Conservation (phyloP, 768 basidiomycete genomes). For the Royoungia palumana region DNA sequence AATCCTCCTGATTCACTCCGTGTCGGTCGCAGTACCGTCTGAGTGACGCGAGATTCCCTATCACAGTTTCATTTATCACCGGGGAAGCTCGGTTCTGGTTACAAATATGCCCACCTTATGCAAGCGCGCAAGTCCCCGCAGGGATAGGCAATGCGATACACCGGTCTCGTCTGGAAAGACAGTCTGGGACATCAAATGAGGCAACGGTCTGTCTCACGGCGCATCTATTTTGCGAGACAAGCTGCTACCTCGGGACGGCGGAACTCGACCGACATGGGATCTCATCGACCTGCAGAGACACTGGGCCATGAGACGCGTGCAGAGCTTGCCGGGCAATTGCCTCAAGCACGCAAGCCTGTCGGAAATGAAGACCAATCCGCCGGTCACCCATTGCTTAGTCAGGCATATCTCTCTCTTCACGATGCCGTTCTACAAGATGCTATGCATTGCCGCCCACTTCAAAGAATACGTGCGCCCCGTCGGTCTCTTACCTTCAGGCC, state of each 20-base stretch:
- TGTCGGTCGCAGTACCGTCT: conserved; percentile 15
- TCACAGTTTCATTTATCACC: conserved; percentile 27
- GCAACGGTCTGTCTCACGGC: background rate
- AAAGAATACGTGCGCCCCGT: conserved; percentile 58
- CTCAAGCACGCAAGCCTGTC: conserved; percentile 12
- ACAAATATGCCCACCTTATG: conserved; percentile 24
- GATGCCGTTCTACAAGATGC: conserved; percentile 88
- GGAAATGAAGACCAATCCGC: conserved; percentile 26
- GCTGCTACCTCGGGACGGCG: background rate
- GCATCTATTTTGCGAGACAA: conserved; percentile 8
- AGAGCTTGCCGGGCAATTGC: conserved; percentile 1
- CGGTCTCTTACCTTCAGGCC: background rate
- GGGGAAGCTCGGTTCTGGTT: conserved; percentile 17
- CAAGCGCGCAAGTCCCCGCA: conserved; percentile 4
- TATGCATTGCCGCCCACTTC: conserved; percentile 79
- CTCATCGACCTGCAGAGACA: no score
- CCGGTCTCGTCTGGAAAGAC: background rate
- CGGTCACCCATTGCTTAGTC: conserved; percentile 21
- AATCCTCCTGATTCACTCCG: conserved; percentile 27
- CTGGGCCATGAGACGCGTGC: conserved; percentile 8
- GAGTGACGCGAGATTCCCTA: conserved; percentile 15
- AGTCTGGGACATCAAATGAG: no score
- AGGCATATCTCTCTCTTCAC: background rate
- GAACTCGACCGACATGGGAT: conserved; percentile 1
- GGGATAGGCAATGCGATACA: conserved; percentile 12